Evolutionary conservation across 2,329 filamentous ascomycete genomes (phyloP).

Genomic region (Aspergillus brunneoviolaceus): DNA sequence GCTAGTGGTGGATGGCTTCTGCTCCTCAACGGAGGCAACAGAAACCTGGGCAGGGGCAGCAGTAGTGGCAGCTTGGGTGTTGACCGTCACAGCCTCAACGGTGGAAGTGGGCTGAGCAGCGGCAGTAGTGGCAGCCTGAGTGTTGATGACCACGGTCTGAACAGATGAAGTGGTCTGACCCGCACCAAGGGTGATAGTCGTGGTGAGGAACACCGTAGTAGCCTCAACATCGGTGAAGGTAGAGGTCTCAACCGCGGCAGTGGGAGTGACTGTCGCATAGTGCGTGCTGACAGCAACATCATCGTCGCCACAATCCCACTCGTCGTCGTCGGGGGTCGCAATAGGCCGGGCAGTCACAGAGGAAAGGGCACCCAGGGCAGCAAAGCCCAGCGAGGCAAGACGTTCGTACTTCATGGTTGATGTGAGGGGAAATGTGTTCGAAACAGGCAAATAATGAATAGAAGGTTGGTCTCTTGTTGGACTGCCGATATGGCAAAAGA

Average conservation of each 20-base stretch:
- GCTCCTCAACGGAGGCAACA: background rate
- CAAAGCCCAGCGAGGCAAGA: conserved; percentile 23
- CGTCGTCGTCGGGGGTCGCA: conserved; percentile 9
- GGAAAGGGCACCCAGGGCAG: conserved; percentile 25
- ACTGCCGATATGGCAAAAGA: conserved; percentile 16
- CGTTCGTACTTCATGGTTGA: conserved; percentile 30
- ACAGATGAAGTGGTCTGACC: background rate
- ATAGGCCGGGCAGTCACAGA: conserved; percentile 28
- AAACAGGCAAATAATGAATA: conserved; percentile 9
- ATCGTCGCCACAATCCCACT: conserved; percentile 17
- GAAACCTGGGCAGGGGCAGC: conserved; percentile 2
- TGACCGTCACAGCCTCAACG: background rate
- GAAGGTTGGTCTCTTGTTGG: conserved; percentile 4
- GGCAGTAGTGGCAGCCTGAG: background rate
- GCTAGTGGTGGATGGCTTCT: background rate
- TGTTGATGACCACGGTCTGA: background rate
- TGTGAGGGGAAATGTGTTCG: background rate
- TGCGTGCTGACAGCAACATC: background rate
- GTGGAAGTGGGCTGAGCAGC: conserved; percentile 3
- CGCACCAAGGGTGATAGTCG: background rate
- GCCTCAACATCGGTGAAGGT: conserved; percentile 1
- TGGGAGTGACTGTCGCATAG: conserved; percentile 2
- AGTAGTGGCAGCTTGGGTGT: background rate
- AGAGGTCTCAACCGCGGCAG: background rate
- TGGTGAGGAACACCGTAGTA: background rate